phyloP scores from a whole-genome alignment of 345 rosid genomes.

The Brassica incana region DNA sequence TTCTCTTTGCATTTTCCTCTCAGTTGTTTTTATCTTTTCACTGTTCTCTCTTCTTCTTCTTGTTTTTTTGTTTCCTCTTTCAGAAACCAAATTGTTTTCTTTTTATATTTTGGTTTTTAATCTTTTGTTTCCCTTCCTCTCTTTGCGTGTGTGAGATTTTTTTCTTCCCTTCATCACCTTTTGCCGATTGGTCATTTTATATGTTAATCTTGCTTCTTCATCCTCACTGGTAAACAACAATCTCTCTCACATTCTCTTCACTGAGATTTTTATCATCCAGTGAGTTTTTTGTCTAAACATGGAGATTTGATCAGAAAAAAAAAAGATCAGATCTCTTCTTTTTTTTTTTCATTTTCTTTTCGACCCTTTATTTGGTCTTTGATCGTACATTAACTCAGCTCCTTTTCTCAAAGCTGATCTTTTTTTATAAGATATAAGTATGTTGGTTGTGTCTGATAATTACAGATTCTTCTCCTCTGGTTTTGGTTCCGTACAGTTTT shows the following conservation, averaged over 20 bases:
- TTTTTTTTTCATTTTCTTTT: not conserved
- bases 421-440: not conserved
- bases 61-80: conserved; percentile 26
- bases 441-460: conserved; percentile 9
- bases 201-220: conserved; percentile 13
- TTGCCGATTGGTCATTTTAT: conserved; percentile 27
- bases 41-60: conserved; percentile 30
- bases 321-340: conserved; percentile 22
- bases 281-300: conserved; percentile 20
- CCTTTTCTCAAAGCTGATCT: not conserved
- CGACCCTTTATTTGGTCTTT: not conserved
- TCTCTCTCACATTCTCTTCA: conserved; percentile 31
- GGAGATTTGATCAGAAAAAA: conserved; percentile 31
- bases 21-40: not conserved
- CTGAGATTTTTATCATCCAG: not conserved
- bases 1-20: conserved; percentile 45
- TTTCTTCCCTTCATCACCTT: conserved; percentile 20
- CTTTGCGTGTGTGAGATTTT: conserved; percentile 38
- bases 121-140: conserved; percentile 29
- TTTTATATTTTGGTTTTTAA: conserved; percentile 17
- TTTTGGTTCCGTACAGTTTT: conserved; percentile 24
- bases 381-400: conserved; percentile 10
- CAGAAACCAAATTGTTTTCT: not conserved
- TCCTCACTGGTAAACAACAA: conserved; percentile 25
- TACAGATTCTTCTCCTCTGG: not conserved